Conservation (phyloP, 805 yeast genomes). For the Yarrowia bubula region DNA sequence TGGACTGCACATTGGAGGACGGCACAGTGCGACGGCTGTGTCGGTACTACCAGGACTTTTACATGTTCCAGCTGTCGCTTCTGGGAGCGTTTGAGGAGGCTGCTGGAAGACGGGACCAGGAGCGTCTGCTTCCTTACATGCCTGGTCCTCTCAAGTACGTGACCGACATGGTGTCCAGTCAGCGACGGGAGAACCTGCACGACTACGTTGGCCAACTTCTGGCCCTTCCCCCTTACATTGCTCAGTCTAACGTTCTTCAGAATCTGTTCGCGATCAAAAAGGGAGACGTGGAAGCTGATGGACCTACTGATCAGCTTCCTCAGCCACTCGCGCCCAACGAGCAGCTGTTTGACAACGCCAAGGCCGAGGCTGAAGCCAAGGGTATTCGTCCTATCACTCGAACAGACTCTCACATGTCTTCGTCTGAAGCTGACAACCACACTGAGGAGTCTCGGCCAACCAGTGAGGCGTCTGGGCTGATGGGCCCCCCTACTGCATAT, state of each 20-base stretch:
- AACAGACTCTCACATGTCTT: neutral
- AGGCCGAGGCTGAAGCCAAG: neutral
- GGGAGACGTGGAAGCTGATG: slow-evolving; percentile 56
- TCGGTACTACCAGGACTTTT: slow-evolving; percentile 92
- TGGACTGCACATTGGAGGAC: slow-evolving; percentile 62
- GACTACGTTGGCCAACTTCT: slow-evolving; percentile 59
- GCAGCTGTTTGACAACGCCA: neutral
- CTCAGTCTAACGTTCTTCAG: slow-evolving; percentile 65
- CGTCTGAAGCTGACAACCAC: neutral
- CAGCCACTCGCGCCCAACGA: slow-evolving; percentile 35
- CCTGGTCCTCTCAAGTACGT: slow-evolving; percentile 96
- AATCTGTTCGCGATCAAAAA: slow-evolving; percentile 65
- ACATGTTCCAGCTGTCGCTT: slow-evolving; percentile 82
- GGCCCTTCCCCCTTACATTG: slow-evolving; percentile 71
- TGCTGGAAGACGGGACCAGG: slow-evolving; percentile 80
- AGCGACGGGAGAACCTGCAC: slow-evolving; percentile 55
- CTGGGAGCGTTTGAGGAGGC: slow-evolving; percentile 85
- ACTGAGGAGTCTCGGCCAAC: neutral
- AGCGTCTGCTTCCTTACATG: slow-evolving; percentile 83
- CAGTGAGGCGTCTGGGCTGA: slow-evolving; percentile 11
- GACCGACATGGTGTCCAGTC: slow-evolving; percentile 65
- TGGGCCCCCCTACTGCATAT: slow-evolving; percentile 19
- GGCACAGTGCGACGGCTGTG: slow-evolving; percentile 72
- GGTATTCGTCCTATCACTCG: neutral
- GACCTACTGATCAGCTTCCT: slow-evolving; percentile 38